phyloP scores from a whole-genome alignment of 768 basidiomycete species.

The Chiua virens region DNA sequence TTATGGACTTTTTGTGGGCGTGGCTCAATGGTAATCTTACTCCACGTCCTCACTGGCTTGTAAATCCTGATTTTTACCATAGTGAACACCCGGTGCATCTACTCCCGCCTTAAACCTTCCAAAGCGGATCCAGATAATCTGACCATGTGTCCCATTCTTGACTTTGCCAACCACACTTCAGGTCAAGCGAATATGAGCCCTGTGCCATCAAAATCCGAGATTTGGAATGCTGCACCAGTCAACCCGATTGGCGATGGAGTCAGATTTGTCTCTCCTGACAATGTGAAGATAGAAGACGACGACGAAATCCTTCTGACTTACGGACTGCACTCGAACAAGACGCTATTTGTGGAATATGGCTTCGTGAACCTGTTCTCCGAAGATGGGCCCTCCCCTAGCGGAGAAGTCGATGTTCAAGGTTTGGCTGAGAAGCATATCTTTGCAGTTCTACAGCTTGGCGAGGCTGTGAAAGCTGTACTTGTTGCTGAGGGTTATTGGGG shows the following conservation, averaged over 20 bases:
- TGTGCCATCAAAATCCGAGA: conserved; percentile 34
- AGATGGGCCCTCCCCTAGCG: conserved; percentile 31
- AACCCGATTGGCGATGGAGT: conserved; percentile 44
- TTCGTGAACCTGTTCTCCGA: conserved; percentile 54
- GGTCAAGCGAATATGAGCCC: conserved; percentile 45
- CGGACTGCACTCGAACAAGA: conserved; percentile 74
- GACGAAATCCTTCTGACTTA: conserved; percentile 80
- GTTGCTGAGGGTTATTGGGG: conserved; percentile 78
- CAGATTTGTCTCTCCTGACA: conserved; percentile 49
- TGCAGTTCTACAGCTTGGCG: conserved; percentile 38
- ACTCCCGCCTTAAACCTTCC: conserved; percentile 53
- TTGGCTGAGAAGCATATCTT: conserved; percentile 52
- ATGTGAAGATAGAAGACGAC: conserved; percentile 41
- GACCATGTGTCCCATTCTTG: conserved; percentile 85
- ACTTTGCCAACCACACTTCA: conserved; percentile 82
- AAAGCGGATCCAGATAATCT: conserved; percentile 69
- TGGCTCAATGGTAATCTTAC: conserved; percentile 80
- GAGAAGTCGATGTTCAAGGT: conserved; percentile 65
- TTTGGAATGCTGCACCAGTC: conserved; percentile 37
- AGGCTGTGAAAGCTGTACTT: conserved; percentile 54
- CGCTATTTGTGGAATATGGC: conserved; percentile 87
- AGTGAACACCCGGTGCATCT: conserved; percentile 95
- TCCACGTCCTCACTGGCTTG: conserved; percentile 3
- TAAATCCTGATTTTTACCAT: conserved; percentile 6
- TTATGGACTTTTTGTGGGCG: conserved; percentile 71